Conservation (phyloP, 1,139 yeast species). For the Waltiozyma sp. region DNA sequence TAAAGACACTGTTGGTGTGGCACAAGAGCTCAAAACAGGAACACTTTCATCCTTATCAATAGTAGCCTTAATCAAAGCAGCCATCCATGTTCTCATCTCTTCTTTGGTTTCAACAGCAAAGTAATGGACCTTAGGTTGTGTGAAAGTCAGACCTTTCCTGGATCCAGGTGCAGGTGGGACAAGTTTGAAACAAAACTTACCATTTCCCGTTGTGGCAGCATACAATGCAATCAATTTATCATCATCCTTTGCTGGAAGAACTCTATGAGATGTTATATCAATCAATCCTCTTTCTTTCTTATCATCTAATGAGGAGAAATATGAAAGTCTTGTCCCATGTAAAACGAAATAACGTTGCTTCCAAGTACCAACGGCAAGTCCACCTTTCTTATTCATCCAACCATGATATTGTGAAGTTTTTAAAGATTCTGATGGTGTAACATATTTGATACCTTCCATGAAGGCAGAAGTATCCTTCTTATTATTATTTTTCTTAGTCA, state of each 20-base stretch:
- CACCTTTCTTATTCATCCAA: slow-evolving; percentile 93
- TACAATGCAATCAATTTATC: slow-evolving; percentile 75
- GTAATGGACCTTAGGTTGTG: slow-evolving; percentile 91
- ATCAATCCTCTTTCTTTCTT: slow-evolving; percentile 82
- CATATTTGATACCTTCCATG: slow-evolving; percentile 75
- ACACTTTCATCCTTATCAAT: slow-evolving; percentile 90
- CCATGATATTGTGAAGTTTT: slow-evolving; percentile 74
- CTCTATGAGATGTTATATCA: slow-evolving; percentile 92
- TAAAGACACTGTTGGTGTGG: slow-evolving; percentile 85
- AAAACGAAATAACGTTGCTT: slow-evolving; percentile 79
- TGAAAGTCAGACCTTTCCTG: slow-evolving; percentile 86
- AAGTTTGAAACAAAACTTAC: slow-evolving; percentile 82
- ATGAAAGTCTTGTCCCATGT: slow-evolving; percentile 88
- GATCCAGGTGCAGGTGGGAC: slow-evolving; percentile 98
- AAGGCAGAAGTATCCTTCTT: slow-evolving; percentile 79
- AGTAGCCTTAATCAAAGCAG: slow-evolving; percentile 89
- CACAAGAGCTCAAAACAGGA: slow-evolving; percentile 90
- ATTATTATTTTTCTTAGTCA: slow-evolving; percentile 26
- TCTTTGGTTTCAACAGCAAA: slow-evolving; percentile 89
- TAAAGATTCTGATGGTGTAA: slow-evolving; percentile 71
- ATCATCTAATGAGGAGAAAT: slow-evolving; percentile 73
- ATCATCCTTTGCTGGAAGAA: slow-evolving; percentile 60
- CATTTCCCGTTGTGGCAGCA: slow-evolving; percentile 90
- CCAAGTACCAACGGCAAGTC: slow-evolving; percentile 82
- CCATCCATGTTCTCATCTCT: slow-evolving; percentile 93